Base-by-base conservation (phyloP, 1,139 yeast species). In the Pichia sp. region DNA sequence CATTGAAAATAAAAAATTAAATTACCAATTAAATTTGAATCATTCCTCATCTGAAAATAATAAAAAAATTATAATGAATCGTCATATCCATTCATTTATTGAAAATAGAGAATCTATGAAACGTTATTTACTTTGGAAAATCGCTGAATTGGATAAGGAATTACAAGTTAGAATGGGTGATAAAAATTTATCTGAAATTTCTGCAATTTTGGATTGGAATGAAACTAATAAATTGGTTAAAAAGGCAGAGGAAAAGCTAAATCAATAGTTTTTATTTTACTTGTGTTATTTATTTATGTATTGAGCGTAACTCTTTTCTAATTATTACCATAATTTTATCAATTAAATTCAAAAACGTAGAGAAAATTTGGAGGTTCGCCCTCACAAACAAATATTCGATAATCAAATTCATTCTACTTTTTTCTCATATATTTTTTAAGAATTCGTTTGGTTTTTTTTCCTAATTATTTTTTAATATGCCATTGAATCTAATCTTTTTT, bases 31-130 rank as follows among this genome's bases (percentile, higher is more conserved):
- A 16, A 20, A 25, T 10, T 23, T 27, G 9, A 33, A 33, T 27
- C 16, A 30, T 4, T 16, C 22, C n/a, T n/a, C 26, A 8, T 29
- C 23, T 22, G 20, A 20, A 6, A 30, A 31, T 4, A 44, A 44
- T 33, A 27, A 32, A 26, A 35, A 37, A 12, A 35, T 29, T n/a
- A 41, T 39, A 2, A 30, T 29, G 5, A 34, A 34, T 28, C 25
- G 44, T 7, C 34, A 39, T 26, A 27, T 38, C 7, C 24, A 39
- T 4, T 30, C 41, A 6, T 41, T 45, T 23, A 35, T 27, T 12
- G 48, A 45, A 22, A 45, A 45, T 25, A 41, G 48, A 16, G 29
- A 24, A 31, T 38, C 42, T 9, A 30, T 45, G 27, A 39, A 38
- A 30, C 25, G n/a, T 11, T 39, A 35, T 29, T 23, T 45, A 10